These are phyloP conservation scores for Mucor sp. DNA, from an alignment of 371 early-diverging fungal genomes.

Conservation along the genomic window DNA sequence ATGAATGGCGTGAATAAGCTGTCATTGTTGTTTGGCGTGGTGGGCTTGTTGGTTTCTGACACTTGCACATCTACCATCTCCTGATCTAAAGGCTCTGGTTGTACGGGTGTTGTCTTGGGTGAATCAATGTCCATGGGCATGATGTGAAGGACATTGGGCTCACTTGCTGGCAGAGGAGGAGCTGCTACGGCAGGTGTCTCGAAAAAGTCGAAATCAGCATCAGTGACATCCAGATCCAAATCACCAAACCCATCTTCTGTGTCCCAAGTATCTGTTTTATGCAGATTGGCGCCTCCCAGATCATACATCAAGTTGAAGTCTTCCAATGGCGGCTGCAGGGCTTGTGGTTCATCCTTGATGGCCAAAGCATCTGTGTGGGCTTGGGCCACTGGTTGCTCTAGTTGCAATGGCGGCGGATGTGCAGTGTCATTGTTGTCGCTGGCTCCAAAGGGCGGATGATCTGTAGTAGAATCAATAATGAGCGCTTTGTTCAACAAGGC, in stretches of 20 bases:
- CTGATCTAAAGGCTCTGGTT: not conserved
- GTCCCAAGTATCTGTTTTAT: not conserved
- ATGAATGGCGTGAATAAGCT: slow-evolving; percentile 12
- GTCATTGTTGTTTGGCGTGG: slow-evolving; percentile 1
- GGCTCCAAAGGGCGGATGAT: not conserved
- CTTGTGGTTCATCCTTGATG: not conserved
- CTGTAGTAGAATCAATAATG: slow-evolving; percentile 4
- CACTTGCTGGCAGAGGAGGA: not conserved
- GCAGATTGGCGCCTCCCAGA: not conserved
- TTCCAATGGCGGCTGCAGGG: not conserved
- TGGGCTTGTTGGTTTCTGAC: not conserved
- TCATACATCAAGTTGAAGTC: not conserved
- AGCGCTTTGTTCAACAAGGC: not conserved
- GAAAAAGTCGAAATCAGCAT: slow-evolving; percentile 50
- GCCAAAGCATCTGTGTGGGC: not conserved
- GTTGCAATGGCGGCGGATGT: not conserved
- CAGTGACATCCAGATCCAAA: slow-evolving; percentile 46
- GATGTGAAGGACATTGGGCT: not conserved
- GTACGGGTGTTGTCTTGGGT: not conserved
- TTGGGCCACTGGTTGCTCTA: not conserved
- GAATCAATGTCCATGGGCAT: not conserved
- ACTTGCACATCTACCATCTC: not conserved
- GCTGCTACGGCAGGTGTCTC: slow-evolving; percentile 12
- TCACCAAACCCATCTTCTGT: slow-evolving; percentile 20
- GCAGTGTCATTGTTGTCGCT: not conserved